Conservation (phyloP, 352 stramenopile genomes). For the Phytophthora macrochlamydospora region DNA sequence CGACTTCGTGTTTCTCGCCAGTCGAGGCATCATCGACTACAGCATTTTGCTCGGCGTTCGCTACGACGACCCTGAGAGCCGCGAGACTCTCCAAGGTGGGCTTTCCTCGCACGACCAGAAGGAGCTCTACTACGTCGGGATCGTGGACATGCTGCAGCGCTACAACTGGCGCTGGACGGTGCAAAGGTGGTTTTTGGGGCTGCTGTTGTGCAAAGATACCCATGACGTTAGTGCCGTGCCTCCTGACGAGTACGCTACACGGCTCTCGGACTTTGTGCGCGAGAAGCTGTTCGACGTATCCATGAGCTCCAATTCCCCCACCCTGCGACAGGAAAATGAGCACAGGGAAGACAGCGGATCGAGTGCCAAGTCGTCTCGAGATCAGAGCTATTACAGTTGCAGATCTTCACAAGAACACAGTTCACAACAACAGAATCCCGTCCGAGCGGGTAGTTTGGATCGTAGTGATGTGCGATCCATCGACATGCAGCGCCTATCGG, state of each 20-base stretch:
- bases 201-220: slow-evolving; percentile 80
- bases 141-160: slow-evolving; percentile 85
- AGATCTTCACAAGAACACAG: slow-evolving; percentile 23
- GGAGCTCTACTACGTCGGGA: slow-evolving; percentile 79
- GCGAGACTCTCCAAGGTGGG: slow-evolving; percentile 32
- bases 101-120: slow-evolving; percentile 56
- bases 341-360: slow-evolving; percentile 19
- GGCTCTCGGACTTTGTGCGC: slow-evolving; percentile 76
- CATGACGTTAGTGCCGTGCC: slow-evolving; percentile 84
- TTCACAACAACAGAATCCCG: slow-evolving; percentile 6
- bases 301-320: slow-evolving; percentile 20
- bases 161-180: slow-evolving; percentile 89
- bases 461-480: slow-evolving; percentile 26
- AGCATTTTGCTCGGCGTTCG: slow-evolving; percentile 78
- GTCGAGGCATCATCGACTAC: slow-evolving; percentile 87
- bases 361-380: slow-evolving; percentile 24
- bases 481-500: slow-evolving; percentile 48
- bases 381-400: slow-evolving; percentile 25
- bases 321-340: slow-evolving; percentile 18
- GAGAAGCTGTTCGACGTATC: slow-evolving; percentile 74
- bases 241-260: slow-evolving; percentile 67
- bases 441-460: slow-evolving; percentile 17
- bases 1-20: slow-evolving; percentile 84
- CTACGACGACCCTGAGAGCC: slow-evolving; percentile 44
- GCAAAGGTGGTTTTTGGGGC: slow-evolving; percentile 76